These are phyloP conservation scores for Pythium guiyangense DNA, from an alignment of 352 stramenopile genomes.

Conservation along the genomic window DNA sequence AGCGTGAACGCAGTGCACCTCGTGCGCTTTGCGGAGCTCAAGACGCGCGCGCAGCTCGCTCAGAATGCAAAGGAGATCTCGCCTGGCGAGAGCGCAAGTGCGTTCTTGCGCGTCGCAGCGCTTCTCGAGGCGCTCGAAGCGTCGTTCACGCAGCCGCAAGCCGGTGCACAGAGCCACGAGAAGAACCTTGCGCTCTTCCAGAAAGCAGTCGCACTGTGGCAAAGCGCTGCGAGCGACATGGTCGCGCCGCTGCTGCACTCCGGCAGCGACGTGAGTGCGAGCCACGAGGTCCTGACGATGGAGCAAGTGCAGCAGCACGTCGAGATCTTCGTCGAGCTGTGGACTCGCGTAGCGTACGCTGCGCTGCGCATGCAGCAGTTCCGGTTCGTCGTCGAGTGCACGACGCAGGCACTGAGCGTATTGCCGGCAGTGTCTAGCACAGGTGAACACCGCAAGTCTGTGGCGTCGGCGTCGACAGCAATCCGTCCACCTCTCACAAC, in stretches of 20 bases:
- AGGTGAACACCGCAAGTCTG: neutral
- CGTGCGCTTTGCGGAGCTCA: conserved; percentile 65
- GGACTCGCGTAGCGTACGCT: conserved; percentile 56
- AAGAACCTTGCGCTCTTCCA: conserved; percentile 52
- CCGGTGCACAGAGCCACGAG: conserved; percentile 21
- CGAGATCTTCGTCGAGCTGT: conserved; percentile 68
- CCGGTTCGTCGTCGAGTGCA: conserved; percentile 53
- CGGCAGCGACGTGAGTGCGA: conserved; percentile 1
- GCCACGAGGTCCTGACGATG: conserved; percentile 16
- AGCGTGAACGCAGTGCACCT: conserved; percentile 22
- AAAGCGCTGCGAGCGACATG: conserved; percentile 26
- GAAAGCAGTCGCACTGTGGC: conserved; percentile 53
- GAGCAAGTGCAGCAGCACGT: conserved; percentile 56
- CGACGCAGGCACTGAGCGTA: conserved; percentile 28
- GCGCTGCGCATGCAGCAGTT: conserved; percentile 46
- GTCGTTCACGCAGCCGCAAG: conserved; percentile 19
- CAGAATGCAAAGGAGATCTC: conserved; percentile 68
- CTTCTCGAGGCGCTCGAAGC: conserved; percentile 52
- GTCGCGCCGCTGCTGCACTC: conserved; percentile 19
- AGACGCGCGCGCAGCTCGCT: conserved; percentile 52
- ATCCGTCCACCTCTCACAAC: neutral
- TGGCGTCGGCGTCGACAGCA: conserved; percentile 17
- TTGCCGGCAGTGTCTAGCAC: neutral
- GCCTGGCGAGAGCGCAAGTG: conserved; percentile 28
- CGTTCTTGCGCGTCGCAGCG: conserved; percentile 41